Evolutionary conservation across 257 asterid species (phyloP).

Genomic region (Buddleja alternifolia): DNA sequence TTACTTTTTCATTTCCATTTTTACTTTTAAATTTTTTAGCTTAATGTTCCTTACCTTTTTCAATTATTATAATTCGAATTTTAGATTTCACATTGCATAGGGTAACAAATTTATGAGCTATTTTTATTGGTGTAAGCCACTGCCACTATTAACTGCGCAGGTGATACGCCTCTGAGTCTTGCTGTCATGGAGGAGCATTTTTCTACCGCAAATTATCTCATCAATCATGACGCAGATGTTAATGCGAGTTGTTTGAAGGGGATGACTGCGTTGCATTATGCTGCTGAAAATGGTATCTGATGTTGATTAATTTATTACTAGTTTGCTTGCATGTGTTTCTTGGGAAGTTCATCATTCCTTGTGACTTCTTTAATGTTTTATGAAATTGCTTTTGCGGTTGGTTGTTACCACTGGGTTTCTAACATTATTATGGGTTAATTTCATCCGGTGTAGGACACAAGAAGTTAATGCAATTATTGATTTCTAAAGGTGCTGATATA

Average conservation of each 20-base stretch:
- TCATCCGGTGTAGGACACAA: background rate
- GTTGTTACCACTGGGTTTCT: background rate
- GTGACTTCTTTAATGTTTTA: background rate
- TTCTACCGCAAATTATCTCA: conserved; percentile 19
- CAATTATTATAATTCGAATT: too few species aligned
- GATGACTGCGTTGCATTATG: conserved; percentile 26
- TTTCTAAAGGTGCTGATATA: conserved; percentile 15
- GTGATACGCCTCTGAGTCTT: conserved; percentile 30
- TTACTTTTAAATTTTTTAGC: too few species aligned
- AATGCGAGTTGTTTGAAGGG: background rate
- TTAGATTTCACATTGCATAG: too few species aligned
- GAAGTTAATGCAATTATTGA: background rate
- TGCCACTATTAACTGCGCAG: conserved; percentile 13
- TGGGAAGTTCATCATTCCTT: background rate
- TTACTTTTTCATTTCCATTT: too few species aligned
- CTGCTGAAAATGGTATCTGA: conserved; percentile 25
- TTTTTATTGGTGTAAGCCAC: too few species aligned
- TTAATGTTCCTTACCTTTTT: too few species aligned
- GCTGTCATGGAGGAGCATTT: conserved; percentile 14
- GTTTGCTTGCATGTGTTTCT: background rate
- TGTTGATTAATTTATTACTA: background rate
- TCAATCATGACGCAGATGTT: conserved; percentile 30
- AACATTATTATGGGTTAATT: background rate
- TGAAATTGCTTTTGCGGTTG: background rate
- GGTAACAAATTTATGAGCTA: too few species aligned